These are phyloP conservation scores for Pseudonitzschia delicatissima DNA, from an alignment of 108 stramenopile genomes.

Conservation along the genomic window DNA sequence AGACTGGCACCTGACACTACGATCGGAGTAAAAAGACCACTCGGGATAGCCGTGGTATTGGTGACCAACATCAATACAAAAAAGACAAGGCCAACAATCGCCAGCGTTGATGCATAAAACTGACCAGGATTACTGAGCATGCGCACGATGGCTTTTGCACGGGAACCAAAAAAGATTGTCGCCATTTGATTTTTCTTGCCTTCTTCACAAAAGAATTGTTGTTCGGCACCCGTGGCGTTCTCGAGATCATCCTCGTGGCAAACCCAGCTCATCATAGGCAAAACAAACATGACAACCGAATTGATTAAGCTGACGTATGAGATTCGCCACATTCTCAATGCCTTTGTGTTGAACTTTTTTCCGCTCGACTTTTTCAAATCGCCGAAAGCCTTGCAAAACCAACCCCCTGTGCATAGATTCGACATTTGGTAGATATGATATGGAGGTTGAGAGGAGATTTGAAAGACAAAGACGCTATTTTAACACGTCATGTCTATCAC, in stretches of 20 bases:
- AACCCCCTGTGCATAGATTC: neutral
- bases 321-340: neutral
- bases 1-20: slow-evolving; percentile 40
- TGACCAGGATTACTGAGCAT: slow-evolving; percentile 46
- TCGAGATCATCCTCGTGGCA: slow-evolving; percentile 9
- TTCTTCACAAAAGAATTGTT: slow-evolving; percentile 43
- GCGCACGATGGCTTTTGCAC: slow-evolving; percentile 46
- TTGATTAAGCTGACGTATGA: slow-evolving; percentile 30
- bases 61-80: slow-evolving; percentile 43
- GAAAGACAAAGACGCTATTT: neutral
- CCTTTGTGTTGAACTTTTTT: neutral
- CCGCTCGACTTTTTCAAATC: neutral
- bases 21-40: slow-evolving; percentile 58
- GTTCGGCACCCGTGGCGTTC: neutral
- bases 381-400: slow-evolving; percentile 6
- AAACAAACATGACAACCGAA: slow-evolving; percentile 33
- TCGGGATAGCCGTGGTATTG: slow-evolving; percentile 40
- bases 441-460: neutral
- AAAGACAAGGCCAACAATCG: slow-evolving; percentile 38
- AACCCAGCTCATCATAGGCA: slow-evolving; percentile 26
- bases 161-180: slow-evolving; percentile 47
- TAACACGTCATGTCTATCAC: neutral
- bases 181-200: slow-evolving; percentile 56
- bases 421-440: neutral
- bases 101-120: slow-evolving; percentile 36